A percentile compares a stretch with the other conserved stretches of the same genome.
These are phyloP conservation scores for Multifurca ochricompacta DNA, from an alignment of 768 basidiomycete genomes.

Conservation along the genomic window DNA sequence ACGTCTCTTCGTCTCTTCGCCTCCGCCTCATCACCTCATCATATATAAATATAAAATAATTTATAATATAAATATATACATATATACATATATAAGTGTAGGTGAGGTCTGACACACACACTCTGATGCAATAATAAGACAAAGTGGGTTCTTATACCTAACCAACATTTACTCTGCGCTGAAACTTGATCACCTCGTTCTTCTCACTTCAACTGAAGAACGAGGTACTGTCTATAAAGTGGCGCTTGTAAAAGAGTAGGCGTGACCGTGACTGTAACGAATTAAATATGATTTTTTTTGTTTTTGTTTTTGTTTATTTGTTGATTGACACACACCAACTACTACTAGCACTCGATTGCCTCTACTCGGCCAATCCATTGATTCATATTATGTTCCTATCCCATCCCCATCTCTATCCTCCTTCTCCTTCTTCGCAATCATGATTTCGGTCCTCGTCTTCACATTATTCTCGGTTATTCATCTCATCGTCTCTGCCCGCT, in stretches of 20 bases:
- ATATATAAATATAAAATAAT: not conserved
- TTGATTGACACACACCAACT: no score
- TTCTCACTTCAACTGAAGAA: constrained; percentile 34
- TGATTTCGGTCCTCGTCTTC: not conserved
- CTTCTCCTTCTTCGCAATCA: not conserved
- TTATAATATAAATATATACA: not conserved
- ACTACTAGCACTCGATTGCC: no score
- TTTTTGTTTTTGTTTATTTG: no score
- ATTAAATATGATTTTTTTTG: no score
- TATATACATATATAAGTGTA: constrained; percentile 32
- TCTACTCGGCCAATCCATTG: not conserved
- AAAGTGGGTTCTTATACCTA: constrained; percentile 56
- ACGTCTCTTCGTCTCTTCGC: no score
- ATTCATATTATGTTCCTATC: not conserved
- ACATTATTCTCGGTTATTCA: not conserved
- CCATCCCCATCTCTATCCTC: no score
- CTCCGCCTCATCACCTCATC: no score
- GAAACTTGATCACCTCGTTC: constrained; percentile 62
- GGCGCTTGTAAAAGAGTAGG: constrained; percentile 33
- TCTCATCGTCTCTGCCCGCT: not conserved
- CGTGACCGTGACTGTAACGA: not conserved
- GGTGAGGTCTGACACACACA: constrained; percentile 55
- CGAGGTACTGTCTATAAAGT: constrained; percentile 72
- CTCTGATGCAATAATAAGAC: constrained; percentile 38
- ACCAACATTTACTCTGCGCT: constrained; percentile 53